phyloP scores from a whole-genome alignment of 176 grass and related monocot genomes.

The Eremochloa ophiuroides region DNA sequence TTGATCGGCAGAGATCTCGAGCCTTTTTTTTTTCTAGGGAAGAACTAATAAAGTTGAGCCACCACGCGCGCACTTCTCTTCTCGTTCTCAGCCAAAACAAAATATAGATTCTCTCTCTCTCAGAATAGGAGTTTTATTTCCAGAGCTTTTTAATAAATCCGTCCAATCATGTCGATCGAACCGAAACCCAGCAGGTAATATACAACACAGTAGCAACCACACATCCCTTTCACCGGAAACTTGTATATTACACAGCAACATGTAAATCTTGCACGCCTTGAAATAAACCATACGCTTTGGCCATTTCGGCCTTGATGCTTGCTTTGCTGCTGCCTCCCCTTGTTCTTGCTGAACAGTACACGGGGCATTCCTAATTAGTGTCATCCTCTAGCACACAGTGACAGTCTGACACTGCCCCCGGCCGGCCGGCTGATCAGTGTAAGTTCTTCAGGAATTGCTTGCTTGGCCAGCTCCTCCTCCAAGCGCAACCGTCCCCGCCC shows the following conservation, averaged over 20 bases:
- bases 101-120: no score
- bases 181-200: not conserved
- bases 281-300: constrained; percentile 25
- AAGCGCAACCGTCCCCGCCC: not conserved
- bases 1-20: not conserved
- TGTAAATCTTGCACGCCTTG: constrained; percentile 10
- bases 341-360: constrained; percentile 17
- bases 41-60: not conserved
- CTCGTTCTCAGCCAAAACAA: not conserved
- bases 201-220: not conserved
- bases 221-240: constrained; percentile 16
- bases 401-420: not conserved
- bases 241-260: not conserved
- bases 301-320: not conserved
- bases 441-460: not conserved
- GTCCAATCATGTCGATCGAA: not conserved
- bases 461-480: constrained; percentile 1
- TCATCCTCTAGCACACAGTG: not conserved
- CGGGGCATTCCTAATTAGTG: not conserved
- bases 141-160: not conserved
- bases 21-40: not conserved
- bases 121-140: no score
- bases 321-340: not conserved
- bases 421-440: no score
- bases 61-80: not conserved